Conservation (phyloP, 345 rosid genomes). For the Linum usitatissimum region DNA sequence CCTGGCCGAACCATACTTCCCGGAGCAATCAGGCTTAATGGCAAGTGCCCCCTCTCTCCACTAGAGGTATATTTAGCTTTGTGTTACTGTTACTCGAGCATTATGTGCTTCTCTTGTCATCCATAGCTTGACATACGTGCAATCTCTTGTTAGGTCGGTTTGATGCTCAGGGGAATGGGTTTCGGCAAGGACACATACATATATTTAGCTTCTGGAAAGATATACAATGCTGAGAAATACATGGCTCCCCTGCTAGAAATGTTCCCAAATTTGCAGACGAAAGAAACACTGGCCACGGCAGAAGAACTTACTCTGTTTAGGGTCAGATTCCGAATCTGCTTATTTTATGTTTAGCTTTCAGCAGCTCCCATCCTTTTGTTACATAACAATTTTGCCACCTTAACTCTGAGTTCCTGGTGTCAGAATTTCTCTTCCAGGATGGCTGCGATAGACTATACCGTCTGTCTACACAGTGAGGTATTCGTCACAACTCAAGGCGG, state of each 20-base stretch:
- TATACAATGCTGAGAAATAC: conserved; percentile 76
- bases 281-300: conserved; percentile 73
- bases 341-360: neutral
- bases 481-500: conserved; percentile 99
- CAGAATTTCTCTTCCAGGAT: conserved; percentile 97
- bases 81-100: neutral
- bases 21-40: conserved; percentile 91
- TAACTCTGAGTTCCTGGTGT: conserved; percentile 20
- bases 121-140: neutral
- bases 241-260: conserved; percentile 90
- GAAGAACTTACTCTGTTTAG: conserved; percentile 79
- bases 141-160: conserved; percentile 53
- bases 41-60: conserved; percentile 96
- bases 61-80: conserved; percentile 48
- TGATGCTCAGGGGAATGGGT: conserved; percentile 99
- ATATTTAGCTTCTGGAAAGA: conserved; percentile 89
- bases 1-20: conserved; percentile 97
- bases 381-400: neutral
- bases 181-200: conserved; percentile 75
- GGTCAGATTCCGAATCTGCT: conserved; percentile 26
- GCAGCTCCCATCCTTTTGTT: conserved; percentile 6
- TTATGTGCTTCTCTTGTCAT: neutral
- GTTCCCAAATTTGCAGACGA: conserved; percentile 90
- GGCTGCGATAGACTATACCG: conserved; percentile 99
- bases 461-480: conserved; percentile 98